Conservation (phyloP, 2,329 filamentous ascomycete species). For the Metarhizium album region DNA sequence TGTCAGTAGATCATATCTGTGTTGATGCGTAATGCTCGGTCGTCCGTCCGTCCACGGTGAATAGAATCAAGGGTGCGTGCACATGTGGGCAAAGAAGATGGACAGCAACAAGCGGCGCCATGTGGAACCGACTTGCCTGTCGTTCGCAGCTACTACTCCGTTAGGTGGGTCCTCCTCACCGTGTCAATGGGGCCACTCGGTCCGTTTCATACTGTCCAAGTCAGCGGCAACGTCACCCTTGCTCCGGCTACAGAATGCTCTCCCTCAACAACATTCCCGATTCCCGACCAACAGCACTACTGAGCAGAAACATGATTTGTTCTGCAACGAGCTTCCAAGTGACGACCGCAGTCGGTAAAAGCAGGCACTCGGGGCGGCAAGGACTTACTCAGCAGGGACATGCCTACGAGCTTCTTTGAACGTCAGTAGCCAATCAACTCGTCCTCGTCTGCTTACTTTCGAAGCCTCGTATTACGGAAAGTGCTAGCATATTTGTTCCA, state of each 20-base stretch:
- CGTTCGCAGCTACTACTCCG: too few relatives aligned
- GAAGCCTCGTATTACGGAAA: too few relatives aligned
- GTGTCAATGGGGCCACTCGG: constrained; percentile 1
- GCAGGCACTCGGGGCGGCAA: too few relatives aligned
- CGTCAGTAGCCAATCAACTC: background rate
- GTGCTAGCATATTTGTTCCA: too few relatives aligned
- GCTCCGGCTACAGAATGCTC: background rate
- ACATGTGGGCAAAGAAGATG: background rate
- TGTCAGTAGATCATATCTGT: background rate
- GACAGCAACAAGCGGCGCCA: background rate
- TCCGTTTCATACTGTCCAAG: constrained; percentile 1
- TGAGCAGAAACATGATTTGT: too few relatives aligned
- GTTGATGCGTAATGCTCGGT: background rate
- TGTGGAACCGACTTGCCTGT: background rate
- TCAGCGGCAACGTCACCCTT: constrained; percentile 6
- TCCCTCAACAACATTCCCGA: background rate
- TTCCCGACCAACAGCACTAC: background rate
- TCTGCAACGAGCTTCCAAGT: too few relatives aligned
- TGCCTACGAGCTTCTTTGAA: too few relatives aligned
- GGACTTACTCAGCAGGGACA: too few relatives aligned
- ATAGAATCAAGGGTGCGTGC: background rate
- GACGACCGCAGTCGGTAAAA: too few relatives aligned
- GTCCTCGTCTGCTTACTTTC: too few relatives aligned
- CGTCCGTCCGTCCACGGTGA: background rate
- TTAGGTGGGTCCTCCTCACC: background rate